phyloP scores from a whole-genome alignment of 371 early-diverging fungal species.

The Pancytospora epiphaga region DNA sequence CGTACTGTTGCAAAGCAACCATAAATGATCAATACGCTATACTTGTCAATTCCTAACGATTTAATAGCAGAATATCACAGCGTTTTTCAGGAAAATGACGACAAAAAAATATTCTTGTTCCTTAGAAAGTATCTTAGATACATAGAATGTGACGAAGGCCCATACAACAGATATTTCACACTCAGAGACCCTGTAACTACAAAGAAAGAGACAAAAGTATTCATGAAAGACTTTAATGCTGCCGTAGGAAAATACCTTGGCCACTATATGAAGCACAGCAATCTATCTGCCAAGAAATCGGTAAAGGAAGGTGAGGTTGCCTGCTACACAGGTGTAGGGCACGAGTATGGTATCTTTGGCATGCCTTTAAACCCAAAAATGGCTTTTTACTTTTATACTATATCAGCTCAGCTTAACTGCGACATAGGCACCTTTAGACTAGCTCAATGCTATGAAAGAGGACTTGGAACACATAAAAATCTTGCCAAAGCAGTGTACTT shows the following conservation, averaged over 20 bases:
- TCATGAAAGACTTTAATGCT: slow-evolving; percentile 32
- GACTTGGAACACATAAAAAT: slow-evolving; percentile 38
- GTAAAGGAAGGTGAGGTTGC: slow-evolving; percentile 23
- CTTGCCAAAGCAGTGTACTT: slow-evolving; percentile 51
- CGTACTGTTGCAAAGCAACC: too few relatives aligned
- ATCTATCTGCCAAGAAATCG: slow-evolving; percentile 7
- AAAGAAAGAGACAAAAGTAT: not conserved
- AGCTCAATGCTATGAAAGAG: slow-evolving; percentile 59
- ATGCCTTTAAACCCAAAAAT: slow-evolving; percentile 25
- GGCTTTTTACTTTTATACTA: slow-evolving; percentile 55
- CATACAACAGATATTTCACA: slow-evolving; percentile 15
- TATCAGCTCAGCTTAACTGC: slow-evolving; percentile 52
- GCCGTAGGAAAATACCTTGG: slow-evolving; percentile 5
- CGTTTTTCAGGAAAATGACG: slow-evolving; percentile 5
- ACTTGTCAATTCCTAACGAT: not conserved
- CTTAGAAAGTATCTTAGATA: slow-evolving; percentile 33
- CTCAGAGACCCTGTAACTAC: slow-evolving; percentile 13
- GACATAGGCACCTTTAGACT: slow-evolving; percentile 55
- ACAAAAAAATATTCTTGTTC: slow-evolving; percentile 26
- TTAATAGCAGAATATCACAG: not conserved
- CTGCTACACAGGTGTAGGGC: slow-evolving; percentile 32
- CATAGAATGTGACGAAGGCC: slow-evolving; percentile 26
- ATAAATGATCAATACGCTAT: slow-evolving; percentile 18
- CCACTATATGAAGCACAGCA: slow-evolving; percentile 18
- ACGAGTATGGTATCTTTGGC: slow-evolving; percentile 49